Percentiles rank a stretch among this genome's conserved stretches.
These are phyloP conservation scores for Aspergillus incahuasiensis DNA, from an alignment of 495 filamentous ascomycete species.

Conservation along the genomic window DNA sequence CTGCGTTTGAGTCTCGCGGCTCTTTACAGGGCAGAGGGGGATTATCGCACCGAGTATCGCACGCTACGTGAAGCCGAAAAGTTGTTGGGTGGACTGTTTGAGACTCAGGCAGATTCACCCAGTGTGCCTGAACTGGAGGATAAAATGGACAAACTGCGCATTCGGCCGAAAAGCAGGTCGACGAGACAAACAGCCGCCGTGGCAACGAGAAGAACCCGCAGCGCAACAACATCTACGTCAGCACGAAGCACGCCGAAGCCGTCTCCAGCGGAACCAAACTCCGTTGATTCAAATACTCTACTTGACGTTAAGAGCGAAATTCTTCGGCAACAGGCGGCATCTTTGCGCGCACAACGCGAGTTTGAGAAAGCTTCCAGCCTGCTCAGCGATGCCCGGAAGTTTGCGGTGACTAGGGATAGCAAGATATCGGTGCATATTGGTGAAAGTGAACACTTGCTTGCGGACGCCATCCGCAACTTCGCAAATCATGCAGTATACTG, in stretches of 20 bases:
- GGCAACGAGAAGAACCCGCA: conserved; percentile 31
- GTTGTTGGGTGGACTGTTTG: conserved; percentile 26
- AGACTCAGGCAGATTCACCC: conserved; percentile 17
- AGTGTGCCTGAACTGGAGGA: conserved; percentile 29
- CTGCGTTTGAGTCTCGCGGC: conserved; percentile 44
- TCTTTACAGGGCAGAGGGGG: conserved; percentile 34
- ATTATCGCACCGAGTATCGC: conserved; percentile 48
- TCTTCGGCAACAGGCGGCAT: conserved; percentile 59
- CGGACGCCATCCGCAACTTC: conserved; percentile 62
- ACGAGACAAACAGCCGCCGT: conserved; percentile 22
- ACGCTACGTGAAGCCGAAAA: conserved; percentile 41
- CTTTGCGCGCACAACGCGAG: conserved; percentile 33
- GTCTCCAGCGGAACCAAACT: conserved; percentile 20
- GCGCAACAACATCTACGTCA: conserved; percentile 24
- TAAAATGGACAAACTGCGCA: conserved; percentile 37
- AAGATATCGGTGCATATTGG: conserved; percentile 40
- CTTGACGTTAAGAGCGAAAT: conserved; percentile 56
- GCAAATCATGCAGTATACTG: conserved; percentile 79
- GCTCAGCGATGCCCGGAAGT: conserved; percentile 31
- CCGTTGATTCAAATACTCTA: conserved; percentile 52
- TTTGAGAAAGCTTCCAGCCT: conserved; percentile 36
- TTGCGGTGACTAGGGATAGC: conserved; percentile 32
- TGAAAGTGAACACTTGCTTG: conserved; percentile 46
- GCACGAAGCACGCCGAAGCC: conserved; percentile 26
- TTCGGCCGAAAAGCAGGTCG: conserved; percentile 27